A percentile compares a stretch with the other conserved stretches of the same genome.
phyloP scores from a whole-genome alignment of 1,139 yeast genomes.

The Pneumocystis canis region DNA sequence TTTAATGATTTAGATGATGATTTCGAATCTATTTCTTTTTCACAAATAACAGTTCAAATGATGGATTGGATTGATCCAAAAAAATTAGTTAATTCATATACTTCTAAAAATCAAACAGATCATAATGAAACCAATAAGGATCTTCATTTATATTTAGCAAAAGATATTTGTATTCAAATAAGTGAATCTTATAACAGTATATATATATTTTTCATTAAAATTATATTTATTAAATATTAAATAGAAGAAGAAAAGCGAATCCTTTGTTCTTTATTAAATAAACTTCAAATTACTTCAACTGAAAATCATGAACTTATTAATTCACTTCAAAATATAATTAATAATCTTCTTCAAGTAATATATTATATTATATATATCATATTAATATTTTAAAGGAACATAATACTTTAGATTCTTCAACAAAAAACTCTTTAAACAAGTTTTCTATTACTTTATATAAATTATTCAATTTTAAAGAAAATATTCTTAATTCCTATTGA shows the following conservation, averaged over 20 bases:
- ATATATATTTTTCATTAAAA: not conserved
- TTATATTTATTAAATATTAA: not conserved
- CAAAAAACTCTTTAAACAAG: not conserved
- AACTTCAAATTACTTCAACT: not conserved
- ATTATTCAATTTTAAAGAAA: not conserved
- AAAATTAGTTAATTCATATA: slow-evolving; percentile 37
- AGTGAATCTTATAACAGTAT: not conserved
- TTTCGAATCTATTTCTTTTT: slow-evolving; percentile 30
- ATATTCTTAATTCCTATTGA: not conserved
- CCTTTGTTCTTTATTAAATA: slow-evolving; percentile 1
- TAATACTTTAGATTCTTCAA: not conserved
- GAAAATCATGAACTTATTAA: not conserved
- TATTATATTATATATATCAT: not conserved
- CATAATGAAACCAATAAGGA: not conserved
- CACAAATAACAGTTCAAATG: slow-evolving; percentile 56
- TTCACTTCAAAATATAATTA: not conserved
- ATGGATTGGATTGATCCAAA: slow-evolving; percentile 76
- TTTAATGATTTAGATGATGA: slow-evolving; percentile 15
- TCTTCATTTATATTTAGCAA: not conserved
- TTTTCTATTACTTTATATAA: not conserved
- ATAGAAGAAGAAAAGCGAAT: slow-evolving; percentile 4
- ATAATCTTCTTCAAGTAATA: not conserved
- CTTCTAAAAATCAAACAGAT: slow-evolving; percentile 18
- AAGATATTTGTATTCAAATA: not conserved
- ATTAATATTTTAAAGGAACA: not conserved